Base-by-base conservation (phyloP, 164 flowering plant genomes). In the Macadamia tetraphylla region DNA sequence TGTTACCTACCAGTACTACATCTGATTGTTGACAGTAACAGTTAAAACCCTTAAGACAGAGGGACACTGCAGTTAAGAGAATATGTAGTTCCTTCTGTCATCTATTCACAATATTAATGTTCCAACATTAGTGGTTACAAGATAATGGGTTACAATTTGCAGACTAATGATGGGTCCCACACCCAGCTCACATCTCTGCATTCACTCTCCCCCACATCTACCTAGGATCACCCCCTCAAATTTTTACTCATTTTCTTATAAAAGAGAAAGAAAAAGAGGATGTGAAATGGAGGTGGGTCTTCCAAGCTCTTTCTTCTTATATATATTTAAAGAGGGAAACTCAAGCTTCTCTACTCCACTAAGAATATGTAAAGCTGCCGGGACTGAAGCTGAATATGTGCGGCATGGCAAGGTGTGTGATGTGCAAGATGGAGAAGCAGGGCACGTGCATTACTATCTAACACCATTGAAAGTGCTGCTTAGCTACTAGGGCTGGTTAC, bases 381-480 rank as follows among this genome's bases (percentile, higher is more conserved):
- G 23, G 23, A 23, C 23, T 23, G 23, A 23, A 23, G 18, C 15
- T 49, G 53, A 10, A 53, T 53, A 53, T 53, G 57, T 13, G 14
- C 5, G 57, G 57, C 57, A 14, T 14, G 57, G 13, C 57, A 11
- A 17, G 57, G 57, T 53, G 57, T 53, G 6, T 53, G 87, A 35
- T 65, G 86, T 82, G 83, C 88, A 80, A 67, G 92, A 86, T 88
- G 92, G 92, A 86, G 92, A 88, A 86, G 92, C 92, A 88, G 92
- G 90, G 92, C 90, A 88, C 92, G 92, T 88, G 92, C 90, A 88
- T 86, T 83, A 69, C 86, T 80, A 78, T 74, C 87, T 83, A 82
- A 61, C 75, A 62, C 69, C 7, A 30, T 18, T 46, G 7, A 44
- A 29, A 31, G 32, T 18, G 11, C 12, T 57, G 15, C 58, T 23